Conservation (phyloP, 2,329 filamentous ascomycete species). For the Penicillium brevicompactum region DNA sequence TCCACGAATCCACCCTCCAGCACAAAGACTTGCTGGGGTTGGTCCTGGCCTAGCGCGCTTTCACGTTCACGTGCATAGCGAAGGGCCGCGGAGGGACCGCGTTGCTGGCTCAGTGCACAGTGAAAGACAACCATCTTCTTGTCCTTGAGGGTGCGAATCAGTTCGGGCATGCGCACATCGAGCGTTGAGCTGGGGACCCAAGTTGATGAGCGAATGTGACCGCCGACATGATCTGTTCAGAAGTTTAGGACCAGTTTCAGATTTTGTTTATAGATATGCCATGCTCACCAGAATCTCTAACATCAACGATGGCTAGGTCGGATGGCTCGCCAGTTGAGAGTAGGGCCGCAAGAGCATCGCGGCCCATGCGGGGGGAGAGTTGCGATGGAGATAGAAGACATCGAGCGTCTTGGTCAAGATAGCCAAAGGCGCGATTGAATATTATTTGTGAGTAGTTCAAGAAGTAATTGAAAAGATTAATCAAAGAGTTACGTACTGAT, state of each 20-base stretch:
- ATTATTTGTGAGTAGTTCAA: neutral
- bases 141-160: conserved; percentile 74
- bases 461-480: neutral
- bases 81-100: conserved; percentile 82
- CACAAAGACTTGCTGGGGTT: conserved; percentile 73
- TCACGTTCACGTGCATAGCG: conserved; percentile 69
- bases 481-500: neutral
- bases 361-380: conserved; percentile 68
- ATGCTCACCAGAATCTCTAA: conserved; percentile 73
- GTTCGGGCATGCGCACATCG: conserved; percentile 75
- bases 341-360: conserved; percentile 66
- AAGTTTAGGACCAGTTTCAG: neutral
- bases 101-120: conserved; percentile 87
- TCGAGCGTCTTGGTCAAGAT: neutral
- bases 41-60: conserved; percentile 47
- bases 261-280: neutral
- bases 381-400: conserved; percentile 62
- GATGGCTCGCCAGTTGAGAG: conserved; percentile 54
- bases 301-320: conserved; percentile 76
- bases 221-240: conserved; percentile 76
- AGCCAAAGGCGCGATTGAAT: neutral
- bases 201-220: conserved; percentile 77
- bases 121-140: conserved; percentile 91
- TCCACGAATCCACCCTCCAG: conserved; percentile 81
- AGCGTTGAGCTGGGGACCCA: conserved; percentile 75